phyloP scores from a whole-genome alignment of 2,329 filamentous ascomycete species.

The Colletotrichum theobromicola region DNA sequence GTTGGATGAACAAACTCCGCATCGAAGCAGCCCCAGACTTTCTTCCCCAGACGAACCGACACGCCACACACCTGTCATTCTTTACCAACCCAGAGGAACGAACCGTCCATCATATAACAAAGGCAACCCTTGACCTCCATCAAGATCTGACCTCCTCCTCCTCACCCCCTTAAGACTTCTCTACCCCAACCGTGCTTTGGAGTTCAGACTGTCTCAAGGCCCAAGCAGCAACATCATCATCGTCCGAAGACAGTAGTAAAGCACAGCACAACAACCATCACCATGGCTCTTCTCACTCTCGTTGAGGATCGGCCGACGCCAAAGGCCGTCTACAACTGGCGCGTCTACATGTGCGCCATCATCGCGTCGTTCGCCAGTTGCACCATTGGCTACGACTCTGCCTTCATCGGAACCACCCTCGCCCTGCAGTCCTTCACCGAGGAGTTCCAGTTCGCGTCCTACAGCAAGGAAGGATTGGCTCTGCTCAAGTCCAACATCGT shows the following conservation, averaged over 20 bases:
- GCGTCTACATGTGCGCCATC: constrained; percentile 59
- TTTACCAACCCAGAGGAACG: neutral
- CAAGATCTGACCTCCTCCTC: neutral
- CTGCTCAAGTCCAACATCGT: constrained; percentile 78
- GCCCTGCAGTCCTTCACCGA: constrained; percentile 70
- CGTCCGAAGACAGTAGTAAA: neutral
- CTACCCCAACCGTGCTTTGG: neutral
- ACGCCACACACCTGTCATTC: constrained; percentile 2
- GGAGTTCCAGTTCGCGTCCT: constrained; percentile 69
- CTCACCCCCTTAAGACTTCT: neutral
- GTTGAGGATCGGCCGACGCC: constrained; percentile 64
- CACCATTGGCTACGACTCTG: constrained; percentile 69
- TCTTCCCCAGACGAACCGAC: constrained; percentile 19
- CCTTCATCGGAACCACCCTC: constrained; percentile 81
- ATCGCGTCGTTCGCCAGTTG: constrained; percentile 62
- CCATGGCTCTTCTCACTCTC: constrained; percentile 53
- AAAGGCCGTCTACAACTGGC: constrained; percentile 64
- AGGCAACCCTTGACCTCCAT: constrained; percentile 1
- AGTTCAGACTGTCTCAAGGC: constrained; percentile 4
- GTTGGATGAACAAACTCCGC: constrained; percentile 13
- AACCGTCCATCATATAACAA: constrained; percentile 15
- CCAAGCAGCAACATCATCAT: neutral
- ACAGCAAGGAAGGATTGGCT: constrained; percentile 53
- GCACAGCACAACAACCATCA: constrained; percentile 3
- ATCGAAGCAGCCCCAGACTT: constrained; percentile 12